phyloP scores from a whole-genome alignment of 192 early-diverging fungal genomes.

The Thamnidium elegans region DNA sequence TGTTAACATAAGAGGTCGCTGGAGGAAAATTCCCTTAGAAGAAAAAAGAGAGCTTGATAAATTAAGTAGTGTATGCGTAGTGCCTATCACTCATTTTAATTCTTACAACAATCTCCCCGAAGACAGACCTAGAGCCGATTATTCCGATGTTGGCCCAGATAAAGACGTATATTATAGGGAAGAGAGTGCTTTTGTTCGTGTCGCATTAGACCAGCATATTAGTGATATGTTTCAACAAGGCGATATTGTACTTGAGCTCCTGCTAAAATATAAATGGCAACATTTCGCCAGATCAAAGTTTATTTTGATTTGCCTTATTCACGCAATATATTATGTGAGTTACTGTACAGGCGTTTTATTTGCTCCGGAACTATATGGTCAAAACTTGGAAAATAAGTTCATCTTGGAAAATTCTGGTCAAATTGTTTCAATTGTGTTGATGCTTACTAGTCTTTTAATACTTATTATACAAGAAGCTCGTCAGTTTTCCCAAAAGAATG shows the following conservation, averaged over 20 bases:
- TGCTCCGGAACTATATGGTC: background rate
- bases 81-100: constrained; percentile 5
- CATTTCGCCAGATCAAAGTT: background rate
- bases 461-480: background rate
- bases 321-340: constrained; percentile 1
- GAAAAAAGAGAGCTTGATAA: too few relatives aligned
- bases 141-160: too few relatives aligned
- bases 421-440: background rate
- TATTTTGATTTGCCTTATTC: constrained; percentile 1
- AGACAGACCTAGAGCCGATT: background rate
- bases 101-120: background rate
- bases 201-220: background rate
- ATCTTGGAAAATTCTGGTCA: background rate
- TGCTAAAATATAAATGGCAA: constrained; percentile 17
- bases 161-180: background rate
- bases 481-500: background rate
- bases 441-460: background rate
- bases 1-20: too few relatives aligned
- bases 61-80: background rate
- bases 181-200: background rate
- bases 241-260: constrained; percentile 8
- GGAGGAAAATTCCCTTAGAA: too few relatives aligned
- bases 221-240: constrained; percentile 13
- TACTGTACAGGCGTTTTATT: constrained; percentile 7
- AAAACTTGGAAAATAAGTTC: background rate